Evolutionary conservation across 257 asterid species (phyloP), one percentile per base, ranked within the genome.

Genomic region (Nicotiana knightiana): DNA sequence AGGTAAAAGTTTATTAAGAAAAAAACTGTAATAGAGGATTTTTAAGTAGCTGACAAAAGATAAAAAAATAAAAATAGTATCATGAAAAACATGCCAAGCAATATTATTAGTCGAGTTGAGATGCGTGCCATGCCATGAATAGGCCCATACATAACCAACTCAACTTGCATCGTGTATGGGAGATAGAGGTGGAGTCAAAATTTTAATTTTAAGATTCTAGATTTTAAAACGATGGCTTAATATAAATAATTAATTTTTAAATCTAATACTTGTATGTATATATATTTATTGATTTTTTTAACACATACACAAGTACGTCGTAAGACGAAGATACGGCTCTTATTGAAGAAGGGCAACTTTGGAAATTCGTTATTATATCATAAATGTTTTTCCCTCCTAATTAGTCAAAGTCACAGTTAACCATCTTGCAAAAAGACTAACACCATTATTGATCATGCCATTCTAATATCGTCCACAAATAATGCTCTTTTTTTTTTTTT

Each of bases 381-480:
- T 26, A 26, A 73, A 48, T 48, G 26, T 39, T n/a, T 67, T 9
- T 54, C 66, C 53, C 71, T 77, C 80, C 33, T 26, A 80, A 46
- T 46, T 46, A 81, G 83, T 85, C 89, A 85, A 87, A 86, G 8
- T 63, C 81, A 11, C 15, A 73, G 67, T 82, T 37, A 73, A 48
- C 62, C 79, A 53, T 80, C 37, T 13, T 39, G 21, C 71, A 33
- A 53, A 65, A 39, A 59, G 71, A 76, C 63, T 87, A 88, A 89
- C 88, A 89, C 90, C 92, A 88, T 83, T 85, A 73, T 73, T 73
- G 39, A 48, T 73, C 62, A 73, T 13, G 26, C 62, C 79, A 84
- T 67, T 84, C 17, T 80, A 71, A 75, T 83, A 83, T 83, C 78
- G 76, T 81, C 87, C 90, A 83, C 88, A 85, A 79, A 81, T 66